Base-by-base conservation (phyloP, 495 filamentous ascomycete species). In the Penicillium chermesinum region DNA sequence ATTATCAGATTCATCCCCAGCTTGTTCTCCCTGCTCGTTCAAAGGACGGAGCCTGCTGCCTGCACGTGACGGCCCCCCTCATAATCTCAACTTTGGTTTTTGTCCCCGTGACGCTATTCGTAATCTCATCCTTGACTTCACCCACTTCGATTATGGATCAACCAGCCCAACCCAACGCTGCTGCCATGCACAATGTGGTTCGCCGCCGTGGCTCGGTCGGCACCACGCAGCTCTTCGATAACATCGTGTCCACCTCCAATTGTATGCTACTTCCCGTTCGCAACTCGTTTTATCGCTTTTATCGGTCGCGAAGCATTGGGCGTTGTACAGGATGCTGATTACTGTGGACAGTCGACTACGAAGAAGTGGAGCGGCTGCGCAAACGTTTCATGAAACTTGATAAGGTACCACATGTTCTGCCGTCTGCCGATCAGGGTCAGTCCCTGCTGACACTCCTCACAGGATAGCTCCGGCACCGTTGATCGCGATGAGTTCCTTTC, bases 371-470 rank as follows among this genome's bases (percentile, higher is more conserved):
- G 58, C 78, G 94, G 50, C 75, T 99, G 53, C 82, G 89, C 54
- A 99, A 97, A 72, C 80, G 91, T 46, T 99, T 99, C 62, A 96
- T 96, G 91, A 99, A 99, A 67, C 77, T 98, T 37, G 93, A 98
- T 67, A 98, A 96, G 81, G 91, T 91, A 63, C 44, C 72, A 49
- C 41, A 38, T 10, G 33, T 6, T 25, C 36, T 7, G 33, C 21
- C 1, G 1, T 34, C 12, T 16, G 2, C 17, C 3, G 1, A 12
- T 16, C 16, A 12, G 2, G 17, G 8, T 3, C 10, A 15, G 3
- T 0, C 6, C 18, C 42, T 44, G 17, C 32, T 34, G 27, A 12
- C 36, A 17, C 12, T 20, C 15, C 8, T 46, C 7, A 18, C 58
- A 98, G 91, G 93, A 99, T 66, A 89, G 90, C 68, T 96, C 91